Conservation (phyloP, 2,329 filamentous ascomycete species). For the Teratosphaeriaceae sp. region DNA sequence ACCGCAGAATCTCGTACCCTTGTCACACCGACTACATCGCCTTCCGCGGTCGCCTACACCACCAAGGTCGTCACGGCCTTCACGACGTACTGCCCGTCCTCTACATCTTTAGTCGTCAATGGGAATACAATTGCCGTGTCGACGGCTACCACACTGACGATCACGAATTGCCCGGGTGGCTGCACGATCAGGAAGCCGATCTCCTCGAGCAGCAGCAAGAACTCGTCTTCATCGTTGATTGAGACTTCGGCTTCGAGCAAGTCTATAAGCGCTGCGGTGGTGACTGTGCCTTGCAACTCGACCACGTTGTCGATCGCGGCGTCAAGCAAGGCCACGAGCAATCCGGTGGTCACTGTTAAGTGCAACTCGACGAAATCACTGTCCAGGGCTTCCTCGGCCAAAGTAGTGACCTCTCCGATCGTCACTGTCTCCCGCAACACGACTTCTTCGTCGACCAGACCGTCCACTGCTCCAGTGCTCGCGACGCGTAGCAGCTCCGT, state of each 20-base stretch:
- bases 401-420: too few species aligned
- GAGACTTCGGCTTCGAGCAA: not conserved
- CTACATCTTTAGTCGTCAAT: conserved; percentile 59
- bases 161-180: conserved; percentile 12
- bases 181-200: conserved; percentile 13
- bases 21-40: conserved; percentile 6
- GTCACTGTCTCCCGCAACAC: too few species aligned
- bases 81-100: conserved; percentile 65
- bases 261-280: not conserved
- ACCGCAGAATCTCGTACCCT: conserved; percentile 13
- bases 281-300: not conserved
- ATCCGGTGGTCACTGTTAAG: not conserved
- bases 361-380: too few species aligned
- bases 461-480: too few species aligned
- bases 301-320: too few species aligned
- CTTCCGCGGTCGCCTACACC: conserved; percentile 9
- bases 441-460: too few species aligned
- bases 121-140: conserved; percentile 64
- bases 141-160: conserved; percentile 22
- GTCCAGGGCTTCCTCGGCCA: too few species aligned
- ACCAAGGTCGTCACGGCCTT: conserved; percentile 59
- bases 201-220: not conserved
- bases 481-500: too few species aligned
- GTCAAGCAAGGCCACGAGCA: not conserved
- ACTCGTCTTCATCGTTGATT: not conserved